Percentiles rank a stretch among this genome's conserved stretches.
These are phyloP conservation scores for Flaveria robusta DNA, from an alignment of 129 eudicot genomes.

Conservation along the genomic window DNA sequence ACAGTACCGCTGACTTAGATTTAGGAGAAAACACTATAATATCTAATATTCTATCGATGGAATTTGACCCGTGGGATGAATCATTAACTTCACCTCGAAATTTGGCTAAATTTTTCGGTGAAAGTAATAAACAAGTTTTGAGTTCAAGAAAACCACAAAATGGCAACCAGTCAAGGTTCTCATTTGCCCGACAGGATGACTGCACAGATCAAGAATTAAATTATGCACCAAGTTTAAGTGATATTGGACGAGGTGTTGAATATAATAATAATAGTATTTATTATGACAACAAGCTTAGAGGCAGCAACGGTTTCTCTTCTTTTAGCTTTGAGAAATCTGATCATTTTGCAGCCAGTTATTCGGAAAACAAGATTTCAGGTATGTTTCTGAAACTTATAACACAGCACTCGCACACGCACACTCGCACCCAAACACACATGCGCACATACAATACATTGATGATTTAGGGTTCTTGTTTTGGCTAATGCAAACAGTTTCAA, in stretches of 20 bases:
- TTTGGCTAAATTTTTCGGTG: slow-evolving; percentile 65
- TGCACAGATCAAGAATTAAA: slow-evolving; percentile 44
- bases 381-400: not conserved
- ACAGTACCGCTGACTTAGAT: slow-evolving; percentile 39
- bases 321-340: slow-evolving; percentile 50
- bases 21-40: slow-evolving; percentile 82
- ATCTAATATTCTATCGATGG: slow-evolving; percentile 85
- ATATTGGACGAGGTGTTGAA: slow-evolving; percentile 32
- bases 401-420: not conserved
- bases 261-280: slow-evolving; percentile 39
- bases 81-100: slow-evolving; percentile 78
- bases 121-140: slow-evolving; percentile 55
- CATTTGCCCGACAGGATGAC: slow-evolving; percentile 91
- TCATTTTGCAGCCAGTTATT: slow-evolving; percentile 41
- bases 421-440: not conserved
- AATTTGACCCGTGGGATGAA: slow-evolving; percentile 83
- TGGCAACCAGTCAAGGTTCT: slow-evolving; percentile 82
- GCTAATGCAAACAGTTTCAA: slow-evolving; percentile 54
- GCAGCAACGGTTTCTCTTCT: slow-evolving; percentile 57
- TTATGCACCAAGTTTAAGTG: slow-evolving; percentile 37
- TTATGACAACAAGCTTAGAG: slow-evolving; percentile 36
- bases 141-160: slow-evolving; percentile 59
- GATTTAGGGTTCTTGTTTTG: slow-evolving; percentile 12
- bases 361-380: slow-evolving; percentile 67
- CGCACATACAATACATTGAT: not conserved